These are phyloP conservation scores for Trichoderma cornu-damae DNA, from an alignment of 2,329 filamentous ascomycete genomes.

Conservation along the genomic window DNA sequence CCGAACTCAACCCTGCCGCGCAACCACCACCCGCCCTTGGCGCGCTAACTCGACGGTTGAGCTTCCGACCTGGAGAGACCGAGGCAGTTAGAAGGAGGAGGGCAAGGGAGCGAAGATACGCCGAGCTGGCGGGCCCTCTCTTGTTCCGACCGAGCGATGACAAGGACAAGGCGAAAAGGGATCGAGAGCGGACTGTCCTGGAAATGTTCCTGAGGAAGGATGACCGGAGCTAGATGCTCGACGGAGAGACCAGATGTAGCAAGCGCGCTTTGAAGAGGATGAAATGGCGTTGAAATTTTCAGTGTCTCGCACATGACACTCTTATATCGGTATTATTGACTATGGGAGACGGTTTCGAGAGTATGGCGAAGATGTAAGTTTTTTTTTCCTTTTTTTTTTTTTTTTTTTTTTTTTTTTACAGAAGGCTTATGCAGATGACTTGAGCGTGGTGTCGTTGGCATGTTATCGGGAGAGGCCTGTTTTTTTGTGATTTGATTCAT, in stretches of 20 bases:
- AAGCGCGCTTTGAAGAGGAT: constrained; percentile 8
- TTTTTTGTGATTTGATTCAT: not conserved
- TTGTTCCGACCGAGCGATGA: constrained; percentile 54
- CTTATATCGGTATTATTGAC: not conserved
- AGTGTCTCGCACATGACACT: not conserved
- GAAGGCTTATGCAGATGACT: no score
- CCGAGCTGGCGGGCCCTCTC: constrained; percentile 58
- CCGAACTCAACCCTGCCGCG: constrained; percentile 43
- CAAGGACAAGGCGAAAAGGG: constrained; percentile 55
- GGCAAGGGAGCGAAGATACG: constrained; percentile 56
- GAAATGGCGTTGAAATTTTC: not conserved
- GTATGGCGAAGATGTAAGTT: not conserved
- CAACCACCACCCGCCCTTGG: constrained; percentile 29
- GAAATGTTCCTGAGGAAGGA: constrained; percentile 57
- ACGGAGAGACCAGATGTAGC: constrained; percentile 15
- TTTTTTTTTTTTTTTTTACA: no score
- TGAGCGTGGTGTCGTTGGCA: not conserved
- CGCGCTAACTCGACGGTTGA: constrained; percentile 41
- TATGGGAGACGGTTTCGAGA: not conserved
- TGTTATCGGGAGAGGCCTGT: not conserved
- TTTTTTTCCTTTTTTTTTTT: no score
- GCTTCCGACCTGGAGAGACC: constrained; percentile 37
- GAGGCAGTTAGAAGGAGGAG: constrained; percentile 43
- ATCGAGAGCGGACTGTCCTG: constrained; percentile 60
- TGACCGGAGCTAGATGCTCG: constrained; percentile 28